A percentile compares a stretch with the other conserved stretches of the same genome.
These are phyloP conservation scores for Xylariaceae sp. DNA, from an alignment of 2,329 filamentous ascomycete species.

Conservation along the genomic window DNA sequence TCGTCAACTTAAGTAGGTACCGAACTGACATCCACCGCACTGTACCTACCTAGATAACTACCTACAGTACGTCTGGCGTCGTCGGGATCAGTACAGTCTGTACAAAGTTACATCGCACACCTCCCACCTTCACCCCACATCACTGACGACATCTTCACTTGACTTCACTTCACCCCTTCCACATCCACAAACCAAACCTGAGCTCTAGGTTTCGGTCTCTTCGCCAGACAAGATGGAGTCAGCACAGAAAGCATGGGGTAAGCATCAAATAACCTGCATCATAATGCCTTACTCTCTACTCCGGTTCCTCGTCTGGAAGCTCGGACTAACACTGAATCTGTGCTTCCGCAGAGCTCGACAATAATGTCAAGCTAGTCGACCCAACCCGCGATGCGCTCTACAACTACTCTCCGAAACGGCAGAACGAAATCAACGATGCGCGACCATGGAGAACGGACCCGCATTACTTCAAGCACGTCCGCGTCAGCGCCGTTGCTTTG, in stretches of 20 bases:
- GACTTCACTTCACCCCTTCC: slow-evolving; percentile 7
- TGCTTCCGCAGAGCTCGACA: slow-evolving; percentile 67
- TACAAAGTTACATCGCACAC: too few species aligned
- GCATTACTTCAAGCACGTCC: slow-evolving; percentile 86
- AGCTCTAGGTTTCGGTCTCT: slow-evolving; percentile 3
- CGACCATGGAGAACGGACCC: slow-evolving; percentile 74
- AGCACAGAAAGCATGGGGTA: slow-evolving; percentile 58
- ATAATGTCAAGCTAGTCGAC: slow-evolving; percentile 77
- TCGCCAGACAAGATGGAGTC: slow-evolving; percentile 42
- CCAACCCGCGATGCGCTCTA: slow-evolving; percentile 87
- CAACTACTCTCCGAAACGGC: slow-evolving; percentile 64
- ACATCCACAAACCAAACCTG: slow-evolving; percentile 2
- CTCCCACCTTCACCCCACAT: slow-evolving; percentile 19
- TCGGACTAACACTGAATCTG: slow-evolving; percentile 5
- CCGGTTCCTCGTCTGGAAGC: slow-evolving; percentile 2
- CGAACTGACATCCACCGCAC: too few species aligned
- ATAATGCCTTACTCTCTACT: slow-evolving; percentile 16
- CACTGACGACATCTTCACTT: not conserved
- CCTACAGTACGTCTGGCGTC: too few species aligned
- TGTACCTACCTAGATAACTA: too few species aligned
- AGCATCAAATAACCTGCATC: slow-evolving; percentile 18
- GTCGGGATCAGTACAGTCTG: too few species aligned
- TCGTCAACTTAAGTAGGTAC: too few species aligned
- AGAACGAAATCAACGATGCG: slow-evolving; percentile 58
- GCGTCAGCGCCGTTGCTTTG: slow-evolving; percentile 87